phyloP scores from a whole-genome alignment of 495 filamentous ascomycete species.

The Bombardia bombarda region DNA sequence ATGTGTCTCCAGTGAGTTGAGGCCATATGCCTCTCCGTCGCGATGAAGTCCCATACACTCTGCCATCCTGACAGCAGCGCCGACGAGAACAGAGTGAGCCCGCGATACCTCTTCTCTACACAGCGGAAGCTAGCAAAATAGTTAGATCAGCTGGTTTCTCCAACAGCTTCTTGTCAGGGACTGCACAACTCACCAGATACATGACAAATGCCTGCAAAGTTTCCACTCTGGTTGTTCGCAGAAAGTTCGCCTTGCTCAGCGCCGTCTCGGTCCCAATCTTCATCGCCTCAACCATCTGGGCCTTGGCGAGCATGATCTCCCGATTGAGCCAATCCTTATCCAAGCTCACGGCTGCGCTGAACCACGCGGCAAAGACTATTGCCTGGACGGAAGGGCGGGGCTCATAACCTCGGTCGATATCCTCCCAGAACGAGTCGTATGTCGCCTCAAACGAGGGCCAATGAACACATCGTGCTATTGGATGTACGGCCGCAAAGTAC shows the following conservation, averaged over 20 bases:
- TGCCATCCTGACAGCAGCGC: conserved; percentile 61
- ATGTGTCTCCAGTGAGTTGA: conserved; percentile 60
- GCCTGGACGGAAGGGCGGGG: conserved; percentile 57
- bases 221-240: conserved; percentile 61
- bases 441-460: conserved; percentile 52
- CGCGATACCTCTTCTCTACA: conserved; percentile 62
- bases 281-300: conserved; percentile 47
- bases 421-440: conserved; percentile 57
- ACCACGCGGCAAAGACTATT: conserved; percentile 56
- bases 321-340: conserved; percentile 39
- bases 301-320: conserved; percentile 44
- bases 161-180: no score
- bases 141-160: no score
- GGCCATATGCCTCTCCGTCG: conserved; percentile 56
- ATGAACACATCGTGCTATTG: conserved; percentile 56
- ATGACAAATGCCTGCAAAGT: conserved; percentile 68
- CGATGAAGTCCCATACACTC: conserved; percentile 72
- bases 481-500: conserved; percentile 60
- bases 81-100: conserved; percentile 61
- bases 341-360: conserved; percentile 60
- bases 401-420: conserved; percentile 45
- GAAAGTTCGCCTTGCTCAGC: conserved; percentile 56
- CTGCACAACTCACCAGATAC: no score
- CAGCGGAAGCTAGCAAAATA: conserved; percentile 54
- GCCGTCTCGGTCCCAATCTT: conserved; percentile 56